A percentile compares a stretch with the other conserved stretches of the same genome.
Evolutionary conservation across 805 yeast species (phyloP).

Genomic region (Yarrowia divulgata): DNA sequence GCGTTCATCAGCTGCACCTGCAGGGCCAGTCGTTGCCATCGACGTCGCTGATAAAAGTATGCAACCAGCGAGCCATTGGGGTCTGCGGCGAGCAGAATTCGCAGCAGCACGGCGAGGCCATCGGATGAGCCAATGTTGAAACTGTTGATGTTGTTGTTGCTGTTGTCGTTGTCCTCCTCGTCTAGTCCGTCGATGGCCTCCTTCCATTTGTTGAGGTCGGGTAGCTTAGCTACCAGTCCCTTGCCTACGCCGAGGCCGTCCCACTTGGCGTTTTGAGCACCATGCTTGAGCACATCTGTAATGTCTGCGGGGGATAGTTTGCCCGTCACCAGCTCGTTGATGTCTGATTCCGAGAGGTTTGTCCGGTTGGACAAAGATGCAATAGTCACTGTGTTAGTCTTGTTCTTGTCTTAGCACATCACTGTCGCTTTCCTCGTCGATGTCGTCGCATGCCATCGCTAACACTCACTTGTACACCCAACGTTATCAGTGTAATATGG

Average conservation of each 20-base stretch:
- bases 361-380: conserved; percentile 37
- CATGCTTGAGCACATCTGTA: conserved; percentile 29
- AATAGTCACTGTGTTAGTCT: conserved; percentile 35
- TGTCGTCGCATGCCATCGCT: background rate
- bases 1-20: conserved; percentile 36
- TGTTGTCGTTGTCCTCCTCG: conserved; percentile 32
- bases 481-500: conserved; percentile 15
- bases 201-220: conserved; percentile 30
- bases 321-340: conserved; percentile 21
- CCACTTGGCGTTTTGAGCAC: conserved; percentile 15
- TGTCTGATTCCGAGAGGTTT: conserved; percentile 28
- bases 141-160: conserved; percentile 4
- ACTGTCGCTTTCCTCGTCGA: background rate
- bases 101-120: conserved; percentile 36
- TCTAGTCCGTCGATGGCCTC: conserved; percentile 35
- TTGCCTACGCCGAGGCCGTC: conserved; percentile 31
- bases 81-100: conserved; percentile 37
- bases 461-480: conserved; percentile 26
- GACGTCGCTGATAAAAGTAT: conserved; percentile 37
- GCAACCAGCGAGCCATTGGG: conserved; percentile 37
- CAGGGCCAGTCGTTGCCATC: conserved; percentile 37
- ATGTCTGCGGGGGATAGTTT: conserved; percentile 25
- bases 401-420: background rate
- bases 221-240: conserved; percentile 19
- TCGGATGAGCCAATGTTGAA: conserved; percentile 25